A percentile compares a stretch with the other conserved stretches of the same genome.
Evolutionary conservation across 352 stramenopile species (phyloP).

Genomic region (Pythium angustatum): DNA sequence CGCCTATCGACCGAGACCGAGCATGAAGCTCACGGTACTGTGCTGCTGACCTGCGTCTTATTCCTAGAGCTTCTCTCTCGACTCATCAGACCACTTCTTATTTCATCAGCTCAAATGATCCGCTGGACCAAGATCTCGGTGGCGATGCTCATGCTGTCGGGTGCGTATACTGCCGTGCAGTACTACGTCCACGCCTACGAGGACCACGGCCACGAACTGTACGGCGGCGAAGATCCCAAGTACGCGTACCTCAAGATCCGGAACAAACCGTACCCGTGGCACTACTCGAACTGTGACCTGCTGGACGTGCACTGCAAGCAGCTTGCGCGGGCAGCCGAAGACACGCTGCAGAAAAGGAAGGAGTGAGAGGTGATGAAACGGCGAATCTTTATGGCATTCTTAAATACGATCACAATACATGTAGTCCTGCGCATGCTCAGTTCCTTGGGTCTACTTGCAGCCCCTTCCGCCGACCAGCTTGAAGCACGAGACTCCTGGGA

Average conservation of each 20-base stretch:
- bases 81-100: too few species aligned
- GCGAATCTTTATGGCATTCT: background rate
- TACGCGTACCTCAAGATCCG: constrained; percentile 39
- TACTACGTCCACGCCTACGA: constrained; percentile 13
- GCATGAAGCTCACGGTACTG: background rate
- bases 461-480: constrained; percentile 22
- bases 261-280: constrained; percentile 38
- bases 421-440: background rate
- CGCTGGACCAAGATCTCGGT: constrained; percentile 22
- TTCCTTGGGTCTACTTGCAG: background rate
- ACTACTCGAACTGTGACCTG: constrained; percentile 38
- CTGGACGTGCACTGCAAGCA: constrained; percentile 36
- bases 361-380: background rate
- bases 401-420: constrained; percentile 17
- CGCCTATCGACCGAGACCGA: background rate
- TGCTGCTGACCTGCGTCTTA: background rate
- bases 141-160: constrained; percentile 15
- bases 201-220: constrained; percentile 23
- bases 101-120: constrained; percentile 17
- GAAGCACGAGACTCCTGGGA: constrained; percentile 24
- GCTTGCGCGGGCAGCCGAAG: constrained; percentile 19
- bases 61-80: too few species aligned
- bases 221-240: constrained; percentile 21
- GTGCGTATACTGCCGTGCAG: constrained; percentile 7
- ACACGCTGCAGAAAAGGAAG: constrained; percentile 8